Conservation (phyloP, 805 yeast genomes). For the Debaryomyces hansenii region DNA sequence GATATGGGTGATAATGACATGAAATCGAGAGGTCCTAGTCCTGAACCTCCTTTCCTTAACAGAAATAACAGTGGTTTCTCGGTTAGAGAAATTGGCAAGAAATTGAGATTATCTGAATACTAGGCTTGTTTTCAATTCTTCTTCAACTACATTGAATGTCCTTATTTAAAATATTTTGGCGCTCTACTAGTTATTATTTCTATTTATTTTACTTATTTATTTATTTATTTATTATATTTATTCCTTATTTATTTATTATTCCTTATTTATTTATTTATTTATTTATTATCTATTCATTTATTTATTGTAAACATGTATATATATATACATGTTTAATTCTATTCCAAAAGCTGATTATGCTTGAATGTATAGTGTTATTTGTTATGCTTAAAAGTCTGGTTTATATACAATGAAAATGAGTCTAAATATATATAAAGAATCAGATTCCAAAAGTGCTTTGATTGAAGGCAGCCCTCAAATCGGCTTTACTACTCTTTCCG, state of each 20-base stretch:
- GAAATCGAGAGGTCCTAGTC: slow-evolving; percentile 57
- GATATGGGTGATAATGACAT: slow-evolving; percentile 55
- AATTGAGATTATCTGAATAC: slow-evolving; percentile 63
- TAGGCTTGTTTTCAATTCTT: slow-evolving; percentile 20
- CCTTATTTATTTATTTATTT: slow-evolving; percentile 9
- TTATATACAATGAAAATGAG: no score
- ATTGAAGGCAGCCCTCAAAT: slow-evolving; percentile 62
- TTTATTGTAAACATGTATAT: not conserved
- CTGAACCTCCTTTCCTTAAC: slow-evolving; percentile 51
- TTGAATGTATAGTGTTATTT: not conserved
- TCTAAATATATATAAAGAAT: not conserved
- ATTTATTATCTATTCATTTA: slow-evolving; percentile 2
- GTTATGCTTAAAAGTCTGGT: no score
- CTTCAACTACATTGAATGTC: not conserved
- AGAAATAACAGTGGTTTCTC: slow-evolving; percentile 40
- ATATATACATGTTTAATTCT: slow-evolving; percentile 1
- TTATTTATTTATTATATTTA: not conserved
- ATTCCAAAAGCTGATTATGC: not conserved
- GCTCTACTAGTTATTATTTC: not conserved
- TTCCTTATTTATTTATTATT: slow-evolving; percentile 8
- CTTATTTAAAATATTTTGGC: not conserved
- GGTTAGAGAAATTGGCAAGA: slow-evolving; percentile 61
- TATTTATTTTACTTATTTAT: not conserved
- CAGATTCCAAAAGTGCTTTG: slow-evolving; percentile 71
- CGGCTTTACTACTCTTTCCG: slow-evolving; percentile 49